Evolutionary conservation across 2,329 filamentous ascomycete genomes (phyloP), one percentile per base, ranked within the genome.

Genomic region (Phaeoacremonium minimum): DNA sequence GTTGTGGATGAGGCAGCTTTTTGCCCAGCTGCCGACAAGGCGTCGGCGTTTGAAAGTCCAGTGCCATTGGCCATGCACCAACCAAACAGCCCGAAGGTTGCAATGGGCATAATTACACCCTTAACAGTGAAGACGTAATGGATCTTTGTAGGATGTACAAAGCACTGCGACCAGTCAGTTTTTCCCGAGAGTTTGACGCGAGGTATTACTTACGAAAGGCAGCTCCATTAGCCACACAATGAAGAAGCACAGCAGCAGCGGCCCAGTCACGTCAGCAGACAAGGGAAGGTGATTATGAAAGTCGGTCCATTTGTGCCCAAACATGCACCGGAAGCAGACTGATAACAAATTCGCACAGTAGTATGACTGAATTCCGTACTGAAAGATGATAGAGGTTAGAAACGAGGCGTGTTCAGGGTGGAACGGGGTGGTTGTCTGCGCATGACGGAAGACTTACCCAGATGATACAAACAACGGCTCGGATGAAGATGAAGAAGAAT

Each of bases 401-500:
- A n/a, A n/a, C n/a, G n/a, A n/a, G n/a, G n/a, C n/a, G n/a, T n/a
- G n/a, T n/a, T n/a, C n/a, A n/a, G n/a, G n/a, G n/a, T n/a, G n/a
- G n/a, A n/a, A n/a, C n/a, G n/a, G n/a, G n/a, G n/a, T n/a, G n/a
- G n/a, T n/a, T n/a, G n/a, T n/a, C n/a, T n/a, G n/a, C n/a, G n/a
- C n/a, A n/a, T n/a, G n/a, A n/a, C n/a, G n/a, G n/a, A n/a, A n/a
- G n/a, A n/a, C n/a, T n/a, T n/a, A n/a, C n/a, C 41, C 41, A 32
- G 29, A 57, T 55, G 18, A 57, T 52, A 37, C 52, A 55, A 6
- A 58, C 47, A 15, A 55, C 45, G 7, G 53, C 53, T 7, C 56
- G 51, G 33, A 56, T 55, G 42, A 56, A 60, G 29, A 67, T 53
- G 39, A 61, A 56, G 40, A 66, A 63, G 41, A 61, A 63, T 3